Base-by-base conservation (phyloP, 1,284 basidiomycete genomes). In the Ganoderma boninense region DNA sequence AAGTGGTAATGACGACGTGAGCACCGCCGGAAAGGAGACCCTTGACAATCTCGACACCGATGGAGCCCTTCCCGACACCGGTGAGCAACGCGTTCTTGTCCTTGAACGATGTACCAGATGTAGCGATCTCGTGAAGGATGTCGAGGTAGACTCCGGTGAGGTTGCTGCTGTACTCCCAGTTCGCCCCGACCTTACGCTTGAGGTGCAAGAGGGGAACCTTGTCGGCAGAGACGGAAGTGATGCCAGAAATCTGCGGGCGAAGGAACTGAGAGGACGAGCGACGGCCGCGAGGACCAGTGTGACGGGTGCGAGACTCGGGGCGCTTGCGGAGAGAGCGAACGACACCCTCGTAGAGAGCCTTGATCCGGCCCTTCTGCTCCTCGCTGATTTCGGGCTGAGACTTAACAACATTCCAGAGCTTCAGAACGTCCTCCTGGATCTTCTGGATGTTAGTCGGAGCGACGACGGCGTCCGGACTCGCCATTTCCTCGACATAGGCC, bases 401-500 rank as follows among this genome's bases (percentile, higher is more conserved):
- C 83, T 97, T 98, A 79, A 99, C 96, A 66, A 99, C 93, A 70
- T 94, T 96, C 96, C 97, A 99, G 26, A 99, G 90, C 81, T 97
- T 98, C 73, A 96, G 87, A 66, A 99, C 96, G 77, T 98, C 96
- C 70, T 96, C 95, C 79, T 98, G 96, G 61, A 98, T 96, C 84
- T 98, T 98, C 84, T 98, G 95, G 74, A 98, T 94, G 83, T 98
- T 97, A 80, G 97, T 90, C 52, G 89, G 85, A 23, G 88, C 89
- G 46, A 94, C 90, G 71, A 96, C 92, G 65, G 92, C 92, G 79
- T 97, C 96, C 23, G 96, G 96, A 71, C 93, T 95, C 3, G 97
- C 96, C 98, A 99, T 99, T 84, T 99, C 97, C 80, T 97, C 94
- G 75, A 98, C 97, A 78, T 99, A 99, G 5, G 96, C 95, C 84